Percentiles rank a stretch among this genome's conserved stretches.
Evolutionary conservation across 1,139 yeast species (phyloP).

Genomic region (Kazachstania sp.): DNA sequence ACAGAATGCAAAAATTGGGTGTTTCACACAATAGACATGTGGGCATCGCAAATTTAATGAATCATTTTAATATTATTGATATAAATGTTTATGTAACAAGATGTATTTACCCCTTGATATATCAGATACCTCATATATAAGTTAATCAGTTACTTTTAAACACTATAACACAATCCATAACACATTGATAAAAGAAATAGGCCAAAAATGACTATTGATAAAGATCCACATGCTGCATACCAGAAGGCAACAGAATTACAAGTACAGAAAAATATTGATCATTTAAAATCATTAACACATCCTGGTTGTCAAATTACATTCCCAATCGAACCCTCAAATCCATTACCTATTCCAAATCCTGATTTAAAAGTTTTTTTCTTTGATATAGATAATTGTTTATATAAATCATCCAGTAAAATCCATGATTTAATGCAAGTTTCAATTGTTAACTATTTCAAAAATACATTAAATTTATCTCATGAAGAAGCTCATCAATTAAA

Average conservation of each 20-base stretch:
- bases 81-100: neutral
- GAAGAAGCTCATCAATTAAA: conserved; percentile 73
- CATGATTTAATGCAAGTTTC: conserved; percentile 83
- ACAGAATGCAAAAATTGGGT: too few relatives aligned
- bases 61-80: neutral
- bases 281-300: conserved; percentile 29
- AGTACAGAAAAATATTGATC: conserved; percentile 25
- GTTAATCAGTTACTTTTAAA: neutral
- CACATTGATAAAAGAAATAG: neutral
- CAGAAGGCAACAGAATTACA: conserved; percentile 21
- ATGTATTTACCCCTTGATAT: too few relatives aligned
- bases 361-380: conserved; percentile 55
- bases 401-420: conserved; percentile 62
- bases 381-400: conserved; percentile 88
- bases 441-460: conserved; percentile 73
- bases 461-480: conserved; percentile 48
- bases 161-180: neutral
- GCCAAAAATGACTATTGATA: conserved; percentile 13
- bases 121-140: too few relatives aligned
- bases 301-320: conserved; percentile 30
- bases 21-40: neutral
- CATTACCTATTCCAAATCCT: conserved; percentile 20
- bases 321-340: conserved; percentile 16
- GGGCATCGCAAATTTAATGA: neutral
- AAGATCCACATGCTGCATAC: conserved; percentile 15